Percentiles rank a stretch among this genome's conserved stretches.
phyloP scores from a whole-genome alignment of 805 yeast genomes.

The Sugiyamaella marilandica region DNA sequence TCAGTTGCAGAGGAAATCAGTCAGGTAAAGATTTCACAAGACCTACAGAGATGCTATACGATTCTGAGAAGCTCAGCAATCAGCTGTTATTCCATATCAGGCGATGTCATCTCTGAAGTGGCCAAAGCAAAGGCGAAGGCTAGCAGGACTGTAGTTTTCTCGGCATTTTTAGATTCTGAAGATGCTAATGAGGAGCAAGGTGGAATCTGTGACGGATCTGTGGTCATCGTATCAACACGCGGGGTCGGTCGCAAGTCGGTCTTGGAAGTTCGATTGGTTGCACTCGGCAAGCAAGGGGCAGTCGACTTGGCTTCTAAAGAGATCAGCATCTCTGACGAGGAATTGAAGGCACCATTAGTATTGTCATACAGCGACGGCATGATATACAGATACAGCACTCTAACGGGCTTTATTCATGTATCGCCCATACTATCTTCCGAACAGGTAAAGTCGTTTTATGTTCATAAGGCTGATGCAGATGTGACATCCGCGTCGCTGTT shows the following conservation, averaged over 20 bases:
- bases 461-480: neutral
- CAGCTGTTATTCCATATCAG: conserved; percentile 10
- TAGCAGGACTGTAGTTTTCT: conserved; percentile 12
- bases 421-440: neutral
- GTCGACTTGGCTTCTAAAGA: conserved; percentile 12
- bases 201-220: conserved; percentile 12
- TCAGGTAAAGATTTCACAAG: conserved; percentile 6
- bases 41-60: conserved; percentile 7
- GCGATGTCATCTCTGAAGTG: neutral
- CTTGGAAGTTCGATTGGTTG: conserved; percentile 20
- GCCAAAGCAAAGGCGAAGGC: conserved; percentile 18
- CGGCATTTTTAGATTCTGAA: conserved; percentile 9
- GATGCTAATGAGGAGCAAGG: neutral
- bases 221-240: conserved; percentile 15
- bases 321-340: conserved; percentile 8
- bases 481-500: conserved; percentile 7
- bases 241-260: conserved; percentile 17
- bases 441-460: neutral
- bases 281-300: conserved; percentile 13
- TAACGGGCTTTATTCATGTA: conserved; percentile 25
- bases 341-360: conserved; percentile 6
- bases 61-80: conserved; percentile 13
- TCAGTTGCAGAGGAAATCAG: conserved; percentile 8
- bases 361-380: conserved; percentile 16
- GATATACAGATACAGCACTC: conserved; percentile 14